Evolutionary conservation across 225 moss, liverwort and hornwort species (phyloP).

Genomic region (Physcomitrium patens): DNA sequence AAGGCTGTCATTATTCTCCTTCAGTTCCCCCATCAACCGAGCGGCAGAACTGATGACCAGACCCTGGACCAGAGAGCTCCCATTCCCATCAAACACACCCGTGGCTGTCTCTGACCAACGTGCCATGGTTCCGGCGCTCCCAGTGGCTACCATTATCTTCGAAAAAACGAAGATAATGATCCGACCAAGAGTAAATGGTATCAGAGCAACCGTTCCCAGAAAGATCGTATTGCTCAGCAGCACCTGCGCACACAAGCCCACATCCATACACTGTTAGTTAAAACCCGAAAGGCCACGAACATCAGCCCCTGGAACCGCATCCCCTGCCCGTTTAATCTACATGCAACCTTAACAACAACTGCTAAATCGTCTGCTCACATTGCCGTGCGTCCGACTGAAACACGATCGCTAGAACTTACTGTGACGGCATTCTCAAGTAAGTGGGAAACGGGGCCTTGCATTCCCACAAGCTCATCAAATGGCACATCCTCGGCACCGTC

Average conservation of each 20-base stretch:
- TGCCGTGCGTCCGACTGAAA: slow-evolving; percentile 5
- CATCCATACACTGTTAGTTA: slow-evolving; percentile 5
- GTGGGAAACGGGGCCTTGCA: slow-evolving; percentile 98
- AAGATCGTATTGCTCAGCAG: slow-evolving; percentile 94
- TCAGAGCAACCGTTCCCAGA: slow-evolving; percentile 84
- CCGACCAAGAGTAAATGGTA: slow-evolving; percentile 95
- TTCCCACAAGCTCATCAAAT: slow-evolving; percentile 97
- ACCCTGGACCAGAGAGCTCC: slow-evolving; percentile 33
- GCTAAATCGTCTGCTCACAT: slow-evolving; percentile 9
- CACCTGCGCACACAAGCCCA: slow-evolving; percentile 64
- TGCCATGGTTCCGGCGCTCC: slow-evolving; percentile 38
- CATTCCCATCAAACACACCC: slow-evolving; percentile 39
- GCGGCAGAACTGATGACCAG: slow-evolving; percentile 40
- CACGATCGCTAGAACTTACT: slow-evolving; percentile 44
- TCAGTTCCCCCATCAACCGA: slow-evolving; percentile 48
- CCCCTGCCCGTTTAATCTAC: not conserved
- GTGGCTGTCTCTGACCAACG: slow-evolving; percentile 38
- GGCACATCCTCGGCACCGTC: slow-evolving; percentile 99
- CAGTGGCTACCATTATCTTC: slow-evolving; percentile 71
- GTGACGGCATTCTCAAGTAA: slow-evolving; percentile 95
- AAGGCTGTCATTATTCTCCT: slow-evolving; percentile 47
- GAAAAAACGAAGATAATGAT: slow-evolving; percentile 79
- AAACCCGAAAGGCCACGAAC: not conserved
- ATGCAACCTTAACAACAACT: not conserved
- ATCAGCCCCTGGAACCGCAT: slow-evolving; percentile 2